phyloP scores from a whole-genome alignment of 2,329 filamentous ascomycete species.

The Sporothrix pseudoabietina region DNA sequence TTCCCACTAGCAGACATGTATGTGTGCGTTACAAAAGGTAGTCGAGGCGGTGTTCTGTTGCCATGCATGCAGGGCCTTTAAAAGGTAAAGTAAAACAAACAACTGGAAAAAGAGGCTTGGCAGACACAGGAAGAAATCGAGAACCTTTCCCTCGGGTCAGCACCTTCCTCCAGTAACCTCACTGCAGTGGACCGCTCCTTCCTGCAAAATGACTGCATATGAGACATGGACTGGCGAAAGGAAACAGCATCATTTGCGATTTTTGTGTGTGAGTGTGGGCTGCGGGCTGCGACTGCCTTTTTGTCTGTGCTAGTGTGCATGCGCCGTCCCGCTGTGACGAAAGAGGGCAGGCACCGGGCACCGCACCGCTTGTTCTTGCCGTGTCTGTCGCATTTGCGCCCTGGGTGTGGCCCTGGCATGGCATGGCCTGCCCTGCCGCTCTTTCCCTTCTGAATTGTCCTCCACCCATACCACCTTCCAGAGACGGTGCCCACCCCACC shows the following conservation, averaged over 20 bases:
- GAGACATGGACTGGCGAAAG: background rate
- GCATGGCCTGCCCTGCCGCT: background rate
- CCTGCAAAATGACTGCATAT: constrained; percentile 18
- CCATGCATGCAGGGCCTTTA: background rate
- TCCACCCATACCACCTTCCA: constrained; percentile 23
- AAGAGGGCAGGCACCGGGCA: background rate
- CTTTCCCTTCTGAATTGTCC: background rate
- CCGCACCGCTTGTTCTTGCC: constrained; percentile 7
- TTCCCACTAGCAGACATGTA: background rate
- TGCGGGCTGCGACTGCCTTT: constrained; percentile 5
- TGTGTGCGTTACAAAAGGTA: background rate
- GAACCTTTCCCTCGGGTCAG: background rate
- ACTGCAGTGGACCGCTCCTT: background rate
- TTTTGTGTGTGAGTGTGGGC: background rate
- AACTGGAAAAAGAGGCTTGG: background rate
- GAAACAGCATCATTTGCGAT: background rate
- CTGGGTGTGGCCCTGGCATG: background rate
- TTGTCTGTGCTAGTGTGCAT: constrained; percentile 25
- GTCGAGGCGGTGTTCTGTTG: constrained; percentile 12
- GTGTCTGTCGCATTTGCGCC: background rate
- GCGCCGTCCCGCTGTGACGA: constrained; percentile 2
- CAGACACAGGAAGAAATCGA: background rate
- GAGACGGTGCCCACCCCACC: constrained; percentile 20
- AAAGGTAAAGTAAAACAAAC: background rate
- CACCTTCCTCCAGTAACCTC: background rate